Evolutionary conservation across 768 basidiomycete species (phyloP).

Genomic region (Mycena crocata): DNA sequence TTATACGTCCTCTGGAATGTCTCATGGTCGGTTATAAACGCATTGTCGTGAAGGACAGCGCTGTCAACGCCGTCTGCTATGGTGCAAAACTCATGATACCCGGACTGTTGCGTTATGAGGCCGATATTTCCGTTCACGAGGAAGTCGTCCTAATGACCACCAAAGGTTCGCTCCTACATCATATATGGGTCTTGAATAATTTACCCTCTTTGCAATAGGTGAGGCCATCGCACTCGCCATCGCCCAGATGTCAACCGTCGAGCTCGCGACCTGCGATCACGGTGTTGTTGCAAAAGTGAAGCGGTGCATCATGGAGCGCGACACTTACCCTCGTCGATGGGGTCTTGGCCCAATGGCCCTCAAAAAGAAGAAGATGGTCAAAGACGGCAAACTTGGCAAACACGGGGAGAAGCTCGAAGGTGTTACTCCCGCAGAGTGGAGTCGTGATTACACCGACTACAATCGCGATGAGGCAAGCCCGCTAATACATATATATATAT

Average conservation of each 20-base stretch:
- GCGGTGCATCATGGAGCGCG: conserved; percentile 99
- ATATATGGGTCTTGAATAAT: conserved; percentile 17
- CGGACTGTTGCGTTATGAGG: conserved; percentile 95
- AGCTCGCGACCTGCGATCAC: conserved; percentile 97
- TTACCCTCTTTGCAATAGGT: conserved; percentile 52
- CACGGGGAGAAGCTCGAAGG: conserved; percentile 91
- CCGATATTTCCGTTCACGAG: conserved; percentile 93
- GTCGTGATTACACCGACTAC: conserved; percentile 93
- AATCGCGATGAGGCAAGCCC: conserved; percentile 65
- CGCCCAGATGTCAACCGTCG: conserved; percentile 98
- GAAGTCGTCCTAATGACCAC: conserved; percentile 99
- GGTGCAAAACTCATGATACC: conserved; percentile 99
- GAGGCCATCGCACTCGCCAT: conserved; percentile 96
- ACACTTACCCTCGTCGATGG: conserved; percentile 98
- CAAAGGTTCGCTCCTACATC: conserved; percentile 68
- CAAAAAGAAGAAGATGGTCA: conserved; percentile 98
- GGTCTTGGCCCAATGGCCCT: conserved; percentile 97
- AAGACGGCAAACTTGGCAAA: conserved; percentile 97
- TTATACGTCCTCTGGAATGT: conserved; percentile 93
- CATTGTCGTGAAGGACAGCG: conserved; percentile 98
- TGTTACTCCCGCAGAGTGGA: conserved; percentile 92
- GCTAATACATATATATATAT: conserved; percentile 17
- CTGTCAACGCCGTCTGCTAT: conserved; percentile 99
- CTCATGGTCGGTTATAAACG: conserved; percentile 97
- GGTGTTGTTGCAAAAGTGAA: conserved; percentile 99